Base-by-base conservation (phyloP, 2,329 filamentous ascomycete species). In the Leptographium lundbergii region DNA sequence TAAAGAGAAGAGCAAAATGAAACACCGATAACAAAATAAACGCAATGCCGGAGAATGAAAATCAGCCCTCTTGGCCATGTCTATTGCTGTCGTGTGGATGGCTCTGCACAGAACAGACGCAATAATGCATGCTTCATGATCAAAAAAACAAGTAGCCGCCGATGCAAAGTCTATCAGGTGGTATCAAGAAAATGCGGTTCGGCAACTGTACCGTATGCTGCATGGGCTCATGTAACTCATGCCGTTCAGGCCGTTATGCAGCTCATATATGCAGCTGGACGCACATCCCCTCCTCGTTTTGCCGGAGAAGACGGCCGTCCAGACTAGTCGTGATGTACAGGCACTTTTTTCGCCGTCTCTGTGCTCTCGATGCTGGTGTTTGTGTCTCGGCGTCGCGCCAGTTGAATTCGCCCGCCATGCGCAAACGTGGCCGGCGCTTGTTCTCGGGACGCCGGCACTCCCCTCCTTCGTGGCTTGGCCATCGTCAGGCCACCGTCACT, bases 301-400 rank as follows among this genome's bases (percentile, higher is more conserved):
- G 32, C 32, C 32, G 32, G 32, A 34, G 9, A 34, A 34, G 32
- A 34, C 6, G 9, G 32, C 32, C 2, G 32, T 11, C 32, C 32
- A 25, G n/a, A 48, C 29, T 59, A 52, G 22, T 57, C 57, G 48
- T 52, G n/a, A 54, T 59, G 45, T n/a, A 63, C 39, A 5, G 61
- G 42, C 17, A 81, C 67, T 67, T 82, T 83, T 71, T 84, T 85
- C 47, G 82, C 82, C 51, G 82, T 86, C 64, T 85, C 82, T 1
- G 80, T 83, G 66, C 81, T 85, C 36, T 77, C 79, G 32, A 81
- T 78, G 63, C 80, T 84, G 1, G 78, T 79, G 64, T 83, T 81
- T 0, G 82, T 85, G 63, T 82, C 80, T 36, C 82, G 76, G 59
- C 82, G 74, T 61, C 72, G 73, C 2, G 75, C 70, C 53, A 55